Conservation (phyloP, 2,329 filamentous ascomycete species). For the Alternaria ethzedia region DNA sequence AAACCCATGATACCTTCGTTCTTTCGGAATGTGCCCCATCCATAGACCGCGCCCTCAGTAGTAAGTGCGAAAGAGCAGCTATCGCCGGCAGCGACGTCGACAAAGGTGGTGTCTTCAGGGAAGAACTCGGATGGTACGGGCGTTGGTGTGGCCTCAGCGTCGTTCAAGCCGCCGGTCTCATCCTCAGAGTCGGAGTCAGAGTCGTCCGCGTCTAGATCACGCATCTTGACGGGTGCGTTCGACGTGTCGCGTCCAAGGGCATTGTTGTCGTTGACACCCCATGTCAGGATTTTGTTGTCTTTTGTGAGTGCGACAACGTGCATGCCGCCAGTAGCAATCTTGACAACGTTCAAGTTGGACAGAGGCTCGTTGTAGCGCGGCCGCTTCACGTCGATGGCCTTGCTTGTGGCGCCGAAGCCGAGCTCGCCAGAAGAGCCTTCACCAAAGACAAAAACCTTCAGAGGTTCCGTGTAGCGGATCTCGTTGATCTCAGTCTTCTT, state of each 20-base stretch:
- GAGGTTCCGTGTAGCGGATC: conserved; percentile 62
- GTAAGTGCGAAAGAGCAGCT: conserved; percentile 79
- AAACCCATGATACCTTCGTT: conserved; percentile 73
- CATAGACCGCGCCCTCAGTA: conserved; percentile 76
- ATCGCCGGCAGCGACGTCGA: conserved; percentile 74
- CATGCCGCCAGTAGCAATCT: conserved; percentile 82
- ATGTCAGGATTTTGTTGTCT: conserved; percentile 82
- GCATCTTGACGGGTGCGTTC: conserved; percentile 67
- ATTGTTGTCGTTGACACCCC: conserved; percentile 87
- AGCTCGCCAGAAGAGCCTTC: conserved; percentile 83
- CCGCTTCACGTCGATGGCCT: conserved; percentile 73
- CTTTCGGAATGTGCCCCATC: conserved; percentile 82
- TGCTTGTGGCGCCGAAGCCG: conserved; percentile 72
- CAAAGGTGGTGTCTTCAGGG: conserved; percentile 66
- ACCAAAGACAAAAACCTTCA: conserved; percentile 82
- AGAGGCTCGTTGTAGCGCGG: conserved; percentile 73
- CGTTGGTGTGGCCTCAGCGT: conserved; percentile 71
- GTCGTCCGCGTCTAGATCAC: conserved; percentile 60
- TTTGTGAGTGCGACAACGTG: conserved; percentile 77
- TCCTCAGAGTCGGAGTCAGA: conserved; percentile 53
- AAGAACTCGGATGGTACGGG: conserved; percentile 64
- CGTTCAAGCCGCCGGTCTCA: conserved; percentile 71
- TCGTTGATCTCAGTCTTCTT: conserved; percentile 64
- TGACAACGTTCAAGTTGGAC: conserved; percentile 69
- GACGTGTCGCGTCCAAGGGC: conserved; percentile 77